Evolutionary conservation across 306 rosid species (phyloP), one percentile per base, ranked within the genome.

Genomic region (Elaeagnus macrophylla): DNA sequence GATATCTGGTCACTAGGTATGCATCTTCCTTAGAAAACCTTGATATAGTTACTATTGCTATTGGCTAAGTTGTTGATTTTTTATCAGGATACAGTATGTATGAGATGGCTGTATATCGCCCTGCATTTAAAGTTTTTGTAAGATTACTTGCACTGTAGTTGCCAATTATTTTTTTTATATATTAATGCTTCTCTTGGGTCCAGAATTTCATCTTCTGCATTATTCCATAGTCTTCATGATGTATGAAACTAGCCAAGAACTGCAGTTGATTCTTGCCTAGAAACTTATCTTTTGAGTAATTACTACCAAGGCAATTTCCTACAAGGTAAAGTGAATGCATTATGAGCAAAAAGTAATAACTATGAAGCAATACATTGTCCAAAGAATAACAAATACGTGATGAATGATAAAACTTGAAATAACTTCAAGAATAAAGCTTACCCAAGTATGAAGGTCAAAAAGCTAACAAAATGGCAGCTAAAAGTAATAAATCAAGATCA

Each of bases 1-100:
- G 99, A 93, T 72, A 93, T 93, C 74, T 93, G 99, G 99, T 93
- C 99, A 39, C 78, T 93, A 50, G 99, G 99, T 93, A 82, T 75
- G 73, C 12, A 41, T 56, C 61, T 51, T 72, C n/a, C 9, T 56
- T 56, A 13, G 55, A 38, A 40, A 13, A 14, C 59, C 57, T 58
- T 54, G 46, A 37, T 60, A 12, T 48, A 53, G 19, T 41, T 11
- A 42, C 13, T 43, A n/a, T 38, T 76, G 54, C n/a, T 58, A 20
- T 11, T 42, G 37, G 39, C 80, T 84, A 66, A 82, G 55, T 50
- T 67, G 6, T 40, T 46, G 61, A 42, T 45, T 66, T 19, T 54
- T 73, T 44, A 49, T 64, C 81, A 93, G 99, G 99, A 9, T 93
- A 96, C 69, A 87, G 99, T 75, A 64, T 93, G 69, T 93, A 93